Conservation (phyloP, 2,329 filamentous ascomycete species). For the Curvularia spicifera region DNA sequence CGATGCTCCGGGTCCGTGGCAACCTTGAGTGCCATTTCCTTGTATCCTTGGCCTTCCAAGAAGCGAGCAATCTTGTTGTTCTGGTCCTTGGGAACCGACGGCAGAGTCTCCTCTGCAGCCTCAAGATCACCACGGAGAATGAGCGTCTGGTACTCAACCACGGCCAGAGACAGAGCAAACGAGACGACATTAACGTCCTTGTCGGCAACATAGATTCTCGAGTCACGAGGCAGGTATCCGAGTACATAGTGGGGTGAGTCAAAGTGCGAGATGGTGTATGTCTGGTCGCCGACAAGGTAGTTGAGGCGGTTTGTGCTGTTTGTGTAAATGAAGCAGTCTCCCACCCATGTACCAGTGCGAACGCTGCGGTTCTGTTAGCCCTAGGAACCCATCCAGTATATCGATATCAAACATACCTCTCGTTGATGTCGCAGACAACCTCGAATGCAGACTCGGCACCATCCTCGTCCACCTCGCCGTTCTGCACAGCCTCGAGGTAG, state of each 20-base stretch:
- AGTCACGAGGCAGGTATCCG: slow-evolving; percentile 93
- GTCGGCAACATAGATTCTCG: slow-evolving; percentile 92
- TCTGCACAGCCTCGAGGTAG: slow-evolving; percentile 82
- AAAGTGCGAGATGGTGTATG: slow-evolving; percentile 96
- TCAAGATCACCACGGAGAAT: slow-evolving; percentile 95
- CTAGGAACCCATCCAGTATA: background rate
- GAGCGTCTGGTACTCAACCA: slow-evolving; percentile 95
- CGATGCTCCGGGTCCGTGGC: slow-evolving; percentile 95
- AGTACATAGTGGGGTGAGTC: slow-evolving; percentile 94
- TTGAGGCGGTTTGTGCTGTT: slow-evolving; percentile 96
- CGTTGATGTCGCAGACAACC: slow-evolving; percentile 92
- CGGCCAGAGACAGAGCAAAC: slow-evolving; percentile 86
- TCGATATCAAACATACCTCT: slow-evolving; percentile 65
- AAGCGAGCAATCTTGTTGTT: slow-evolving; percentile 98
- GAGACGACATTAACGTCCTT: slow-evolving; percentile 94
- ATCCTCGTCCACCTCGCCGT: slow-evolving; percentile 83
- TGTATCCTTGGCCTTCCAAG: slow-evolving; percentile 95
- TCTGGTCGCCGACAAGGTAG: slow-evolving; percentile 97
- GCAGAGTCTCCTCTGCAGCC: slow-evolving; percentile 81
- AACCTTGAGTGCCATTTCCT: slow-evolving; percentile 92
- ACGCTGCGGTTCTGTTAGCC: slow-evolving; percentile 61
- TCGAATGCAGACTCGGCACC: slow-evolving; percentile 96
- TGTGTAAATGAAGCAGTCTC: slow-evolving; percentile 98
- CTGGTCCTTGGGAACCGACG: slow-evolving; percentile 85
- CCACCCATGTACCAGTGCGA: slow-evolving; percentile 95